phyloP scores from a whole-genome alignment of 2,329 filamentous ascomycete genomes.

The Apiospora pterosperma region DNA sequence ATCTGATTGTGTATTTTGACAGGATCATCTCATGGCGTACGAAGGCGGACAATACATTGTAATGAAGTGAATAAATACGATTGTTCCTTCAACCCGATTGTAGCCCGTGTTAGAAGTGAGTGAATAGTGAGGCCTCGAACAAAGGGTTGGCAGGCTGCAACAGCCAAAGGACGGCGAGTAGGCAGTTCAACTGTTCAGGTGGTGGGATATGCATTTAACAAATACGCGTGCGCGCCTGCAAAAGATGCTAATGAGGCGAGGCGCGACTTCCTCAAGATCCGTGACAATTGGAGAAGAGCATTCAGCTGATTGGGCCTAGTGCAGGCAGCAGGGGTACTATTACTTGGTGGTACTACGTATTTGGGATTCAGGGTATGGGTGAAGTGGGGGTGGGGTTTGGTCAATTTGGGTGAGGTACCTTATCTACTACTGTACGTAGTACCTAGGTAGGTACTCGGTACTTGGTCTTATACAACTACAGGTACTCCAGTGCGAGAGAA shows the following conservation, averaged over 20 bases:
- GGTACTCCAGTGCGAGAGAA: too few species aligned
- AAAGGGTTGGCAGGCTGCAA: background rate
- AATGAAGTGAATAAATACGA: background rate
- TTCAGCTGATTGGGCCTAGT: background rate
- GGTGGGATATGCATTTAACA: background rate
- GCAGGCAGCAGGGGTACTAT: background rate
- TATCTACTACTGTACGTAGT: too few species aligned
- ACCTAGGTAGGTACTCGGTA: too few species aligned
- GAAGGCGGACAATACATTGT: background rate
- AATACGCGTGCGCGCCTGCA: background rate
- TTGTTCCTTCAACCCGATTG: background rate
- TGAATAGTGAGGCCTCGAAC: background rate
- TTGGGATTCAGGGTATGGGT: background rate
- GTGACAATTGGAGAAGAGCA: background rate
- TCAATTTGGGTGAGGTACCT: too few species aligned
- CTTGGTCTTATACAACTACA: too few species aligned
- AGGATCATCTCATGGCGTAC: background rate
- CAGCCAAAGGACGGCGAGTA: background rate
- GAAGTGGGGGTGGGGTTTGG: background rate
- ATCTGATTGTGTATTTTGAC: background rate
- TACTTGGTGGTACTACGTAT: too few species aligned
- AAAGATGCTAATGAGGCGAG: background rate
- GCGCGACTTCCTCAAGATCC: background rate
- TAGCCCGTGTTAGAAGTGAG: background rate
- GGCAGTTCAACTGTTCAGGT: background rate